These are phyloP conservation scores for Elaeis guineensis DNA, from an alignment of 176 grass and related monocot species.

Conservation along the genomic window DNA sequence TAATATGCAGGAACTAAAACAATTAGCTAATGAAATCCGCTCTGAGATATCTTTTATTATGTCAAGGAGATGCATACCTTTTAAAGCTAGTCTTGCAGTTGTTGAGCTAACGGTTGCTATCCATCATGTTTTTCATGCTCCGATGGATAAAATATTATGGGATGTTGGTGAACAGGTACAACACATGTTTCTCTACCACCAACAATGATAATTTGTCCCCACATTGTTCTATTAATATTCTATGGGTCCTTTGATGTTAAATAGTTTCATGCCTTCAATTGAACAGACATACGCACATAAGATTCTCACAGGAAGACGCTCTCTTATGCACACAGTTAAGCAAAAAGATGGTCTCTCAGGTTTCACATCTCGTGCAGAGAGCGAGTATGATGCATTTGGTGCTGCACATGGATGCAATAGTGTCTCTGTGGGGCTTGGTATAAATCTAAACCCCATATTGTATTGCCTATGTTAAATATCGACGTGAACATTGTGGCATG, in stretches of 20 bases:
- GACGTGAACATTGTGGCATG: no score
- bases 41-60: slow-evolving; percentile 67
- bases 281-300: slow-evolving; percentile 70
- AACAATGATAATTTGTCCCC: not conserved
- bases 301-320: slow-evolving; percentile 68
- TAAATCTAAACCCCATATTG: no score
- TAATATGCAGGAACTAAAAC: slow-evolving; percentile 54
- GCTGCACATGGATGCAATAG: slow-evolving; percentile 83
- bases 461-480: no score
- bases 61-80: slow-evolving; percentile 39
- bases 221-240: not conserved
- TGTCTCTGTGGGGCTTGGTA: slow-evolving; percentile 69
- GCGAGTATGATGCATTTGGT: slow-evolving; percentile 64
- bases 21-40: slow-evolving; percentile 55
- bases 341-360: slow-evolving; percentile 56
- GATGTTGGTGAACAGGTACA: slow-evolving; percentile 68
- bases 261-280: slow-evolving; percentile 9
- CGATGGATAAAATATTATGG: slow-evolving; percentile 75
- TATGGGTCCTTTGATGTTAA: not conserved
- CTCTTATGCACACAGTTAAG: slow-evolving; percentile 54
- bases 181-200: not conserved
- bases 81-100: slow-evolving; percentile 32
- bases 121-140: slow-evolving; percentile 70
- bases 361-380: slow-evolving; percentile 70
- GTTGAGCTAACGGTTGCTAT: slow-evolving; percentile 59